Evolutionary conservation across 176 grass and related monocot genomes (phyloP).

Genomic region (Typha latifolia): DNA sequence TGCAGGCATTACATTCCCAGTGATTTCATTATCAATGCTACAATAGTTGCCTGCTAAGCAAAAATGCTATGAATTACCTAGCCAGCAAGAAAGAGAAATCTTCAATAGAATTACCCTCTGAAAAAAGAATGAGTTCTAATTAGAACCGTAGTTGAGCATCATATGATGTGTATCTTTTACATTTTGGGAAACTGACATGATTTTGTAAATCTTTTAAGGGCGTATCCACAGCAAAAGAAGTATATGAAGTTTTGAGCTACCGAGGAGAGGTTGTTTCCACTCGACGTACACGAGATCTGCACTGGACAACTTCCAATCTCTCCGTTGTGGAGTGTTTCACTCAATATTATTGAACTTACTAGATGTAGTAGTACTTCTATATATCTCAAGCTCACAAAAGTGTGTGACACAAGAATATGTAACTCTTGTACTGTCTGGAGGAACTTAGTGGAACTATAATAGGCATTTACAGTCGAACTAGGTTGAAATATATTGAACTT

Average conservation of each 20-base stretch:
- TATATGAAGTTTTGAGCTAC: conserved; percentile 72
- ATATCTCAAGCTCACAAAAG: conserved; percentile 10
- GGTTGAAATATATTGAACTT: not conserved
- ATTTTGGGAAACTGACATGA: not conserved
- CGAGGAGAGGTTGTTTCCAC: conserved; percentile 56
- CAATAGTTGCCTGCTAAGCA: too few species aligned
- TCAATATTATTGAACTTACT: conserved; percentile 37
- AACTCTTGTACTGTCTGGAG: not conserved
- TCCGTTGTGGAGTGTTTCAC: conserved; percentile 34
- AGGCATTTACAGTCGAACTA: not conserved
- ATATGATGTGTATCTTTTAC: too few species aligned
- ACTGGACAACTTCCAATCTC: conserved; percentile 51
- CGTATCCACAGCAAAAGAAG: conserved; percentile 75
- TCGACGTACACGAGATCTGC: conserved; percentile 82
- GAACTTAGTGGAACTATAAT: not conserved
- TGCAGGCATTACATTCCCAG: too few species aligned
- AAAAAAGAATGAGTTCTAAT: too few species aligned
- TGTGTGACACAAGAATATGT: not conserved
- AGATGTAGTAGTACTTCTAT: conserved; percentile 12
- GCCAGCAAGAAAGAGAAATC: too few species aligned
- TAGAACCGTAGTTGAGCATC: too few species aligned
- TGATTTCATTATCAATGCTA: too few species aligned
- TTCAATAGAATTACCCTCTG: too few species aligned
- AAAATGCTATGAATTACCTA: too few species aligned
- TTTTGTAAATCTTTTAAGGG: conserved; percentile 34